Conservation (phyloP, 371 early-diverging fungal genomes). For the Mortierella sp. region DNA sequence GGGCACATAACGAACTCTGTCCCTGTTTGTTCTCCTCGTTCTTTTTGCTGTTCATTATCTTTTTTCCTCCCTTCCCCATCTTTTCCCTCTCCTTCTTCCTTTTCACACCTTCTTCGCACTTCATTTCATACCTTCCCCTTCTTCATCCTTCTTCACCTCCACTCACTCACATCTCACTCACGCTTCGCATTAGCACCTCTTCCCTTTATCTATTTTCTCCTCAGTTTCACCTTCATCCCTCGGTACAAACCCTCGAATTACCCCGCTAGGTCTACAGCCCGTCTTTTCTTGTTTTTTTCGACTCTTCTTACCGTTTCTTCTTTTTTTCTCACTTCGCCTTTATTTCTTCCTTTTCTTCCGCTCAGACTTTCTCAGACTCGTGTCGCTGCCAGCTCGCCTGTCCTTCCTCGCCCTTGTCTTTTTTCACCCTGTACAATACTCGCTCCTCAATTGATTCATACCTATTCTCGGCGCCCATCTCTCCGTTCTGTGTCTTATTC, state of each 20-base stretch:
- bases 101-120: neutral
- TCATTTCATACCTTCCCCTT: neutral
- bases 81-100: neutral
- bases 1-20: neutral
- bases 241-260: neutral
- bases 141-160: neutral
- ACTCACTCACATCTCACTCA: neutral
- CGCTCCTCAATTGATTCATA: neutral
- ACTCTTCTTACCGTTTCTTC: neutral
- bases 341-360: neutral
- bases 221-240: neutral
- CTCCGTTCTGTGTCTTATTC: neutral
- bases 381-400: neutral
- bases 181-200: no score
- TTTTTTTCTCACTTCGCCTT: neutral
- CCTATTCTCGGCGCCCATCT: neutral
- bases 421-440: neutral
- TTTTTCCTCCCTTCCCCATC: neutral
- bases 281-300: neutral
- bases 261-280: neutral
- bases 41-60: neutral
- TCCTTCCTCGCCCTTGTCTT: neutral
- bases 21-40: neutral
- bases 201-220: neutral
- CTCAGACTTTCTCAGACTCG: neutral